A percentile compares a stretch with the other conserved stretches of the same genome.
These are phyloP conservation scores for Hymenoscyphus scutula DNA, from an alignment of 2,329 filamentous ascomycete genomes.

Conservation along the genomic window DNA sequence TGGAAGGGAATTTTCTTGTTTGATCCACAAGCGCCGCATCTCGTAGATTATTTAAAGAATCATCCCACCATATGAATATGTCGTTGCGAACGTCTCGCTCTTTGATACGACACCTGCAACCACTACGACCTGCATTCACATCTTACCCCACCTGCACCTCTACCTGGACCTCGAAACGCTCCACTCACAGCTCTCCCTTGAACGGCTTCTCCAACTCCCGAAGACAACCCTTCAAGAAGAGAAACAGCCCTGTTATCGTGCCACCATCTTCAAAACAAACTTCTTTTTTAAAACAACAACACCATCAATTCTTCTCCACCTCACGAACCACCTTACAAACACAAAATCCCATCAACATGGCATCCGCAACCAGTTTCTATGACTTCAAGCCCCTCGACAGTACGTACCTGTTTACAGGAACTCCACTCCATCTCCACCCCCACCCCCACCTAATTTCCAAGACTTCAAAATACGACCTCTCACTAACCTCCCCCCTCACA, in stretches of 20 bases:
- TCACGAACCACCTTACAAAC: background rate
- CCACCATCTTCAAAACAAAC: constrained; percentile 1
- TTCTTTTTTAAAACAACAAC: constrained; percentile 10
- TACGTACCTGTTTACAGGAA: constrained; percentile 44
- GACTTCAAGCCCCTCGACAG: constrained; percentile 83
- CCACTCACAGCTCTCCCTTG: background rate
- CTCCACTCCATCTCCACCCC: constrained; percentile 1
- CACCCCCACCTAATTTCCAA: constrained; percentile 4
- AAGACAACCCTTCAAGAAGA: constrained; percentile 15
- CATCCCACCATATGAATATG: background rate
- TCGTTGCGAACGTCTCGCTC: constrained; percentile 12
- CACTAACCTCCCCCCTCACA: constrained; percentile 37
- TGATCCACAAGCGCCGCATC: background rate
- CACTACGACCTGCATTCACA: constrained; percentile 15
- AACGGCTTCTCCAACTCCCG: background rate
- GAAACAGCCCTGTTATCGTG: constrained; percentile 5
- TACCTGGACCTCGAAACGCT: too few relatives aligned
- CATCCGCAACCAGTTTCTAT: constrained; percentile 71
- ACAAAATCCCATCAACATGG: constrained; percentile 46
- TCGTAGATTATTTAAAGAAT: background rate
- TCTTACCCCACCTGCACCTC: background rate
- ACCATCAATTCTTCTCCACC: background rate
- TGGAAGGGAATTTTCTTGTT: too few relatives aligned
- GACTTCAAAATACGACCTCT: background rate
- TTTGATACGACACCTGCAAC: constrained; percentile 16